Conservation (phyloP, 2,329 filamentous ascomycete species). For the Phialocephala subalpina region DNA sequence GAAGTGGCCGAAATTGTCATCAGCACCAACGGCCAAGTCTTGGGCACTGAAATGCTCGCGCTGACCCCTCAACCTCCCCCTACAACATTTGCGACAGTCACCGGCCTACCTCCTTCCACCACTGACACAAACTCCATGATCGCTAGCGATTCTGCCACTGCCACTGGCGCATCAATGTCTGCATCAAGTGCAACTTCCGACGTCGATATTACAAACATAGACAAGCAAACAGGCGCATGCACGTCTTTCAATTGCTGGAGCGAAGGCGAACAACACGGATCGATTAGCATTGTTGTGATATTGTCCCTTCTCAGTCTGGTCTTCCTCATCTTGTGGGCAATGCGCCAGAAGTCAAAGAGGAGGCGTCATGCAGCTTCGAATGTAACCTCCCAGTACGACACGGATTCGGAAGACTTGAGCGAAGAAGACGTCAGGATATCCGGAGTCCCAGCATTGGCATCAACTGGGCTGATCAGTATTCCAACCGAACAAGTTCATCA, state of each 20-base stretch:
- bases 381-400: no score
- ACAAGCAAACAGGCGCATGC: background rate
- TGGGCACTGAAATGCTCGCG: slow-evolving; percentile 25
- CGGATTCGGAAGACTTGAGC: background rate
- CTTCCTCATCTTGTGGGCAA: slow-evolving; percentile 11
- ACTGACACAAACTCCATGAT: no score
- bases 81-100: no score
- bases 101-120: no score
- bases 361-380: background rate
- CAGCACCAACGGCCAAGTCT: slow-evolving; percentile 11
- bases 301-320: slow-evolving; percentile 9
- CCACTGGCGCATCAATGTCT: background rate
- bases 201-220: background rate
- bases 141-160: background rate
- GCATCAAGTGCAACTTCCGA: background rate
- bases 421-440: background rate
- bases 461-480: background rate
- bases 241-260: slow-evolving; percentile 29
- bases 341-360: background rate
- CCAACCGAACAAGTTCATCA: background rate
- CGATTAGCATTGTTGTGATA: slow-evolving; percentile 1
- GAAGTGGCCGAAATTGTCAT: slow-evolving; percentile 26
- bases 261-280: slow-evolving; percentile 12
- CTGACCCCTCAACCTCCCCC: slow-evolving; percentile 4
- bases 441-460: background rate